These are phyloP conservation scores for Jamesozyma rosinii DNA, from an alignment of 805 yeast species.

Conservation along the genomic window DNA sequence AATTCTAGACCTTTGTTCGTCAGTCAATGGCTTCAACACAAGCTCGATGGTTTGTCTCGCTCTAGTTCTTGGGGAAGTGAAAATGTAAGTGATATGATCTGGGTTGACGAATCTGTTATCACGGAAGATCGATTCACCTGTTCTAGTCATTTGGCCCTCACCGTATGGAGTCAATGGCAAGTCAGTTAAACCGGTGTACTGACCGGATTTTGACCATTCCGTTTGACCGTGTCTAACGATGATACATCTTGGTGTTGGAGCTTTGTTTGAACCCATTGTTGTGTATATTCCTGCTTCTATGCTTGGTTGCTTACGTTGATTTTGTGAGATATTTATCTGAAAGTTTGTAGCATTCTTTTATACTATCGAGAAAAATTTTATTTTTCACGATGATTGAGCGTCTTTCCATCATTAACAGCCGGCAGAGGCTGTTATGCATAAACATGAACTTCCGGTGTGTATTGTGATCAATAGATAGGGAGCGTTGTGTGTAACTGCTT, in stretches of 20 bases:
- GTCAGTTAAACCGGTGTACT: conserved; percentile 82
- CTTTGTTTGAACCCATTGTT: conserved; percentile 1
- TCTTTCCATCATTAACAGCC: no score
- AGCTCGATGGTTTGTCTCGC: conserved; percentile 69
- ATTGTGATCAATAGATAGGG: no score
- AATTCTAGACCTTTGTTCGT: conserved; percentile 35
- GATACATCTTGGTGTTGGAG: conserved; percentile 55
- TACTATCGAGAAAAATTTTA: no score
- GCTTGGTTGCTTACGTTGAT: no score
- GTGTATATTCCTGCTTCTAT: no score
- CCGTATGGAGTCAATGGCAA: conserved; percentile 71
- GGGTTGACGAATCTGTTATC: conserved; percentile 55
- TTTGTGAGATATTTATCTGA: no score
- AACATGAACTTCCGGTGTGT: no score
- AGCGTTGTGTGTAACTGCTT: no score
- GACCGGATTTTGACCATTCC: conserved; percentile 92
- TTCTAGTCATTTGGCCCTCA: conserved; percentile 59
- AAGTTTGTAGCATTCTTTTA: no score
- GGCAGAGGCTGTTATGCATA: no score
- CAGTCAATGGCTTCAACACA: conserved; percentile 43
- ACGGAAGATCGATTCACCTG: conserved; percentile 66
- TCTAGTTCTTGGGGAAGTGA: conserved; percentile 73
- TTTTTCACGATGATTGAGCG: no score
- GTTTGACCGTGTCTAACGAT: conserved; percentile 85
- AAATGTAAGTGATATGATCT: conserved; percentile 47